A percentile compares a stretch with the other conserved stretches of the same genome.
Evolutionary conservation across 331 rosid genomes (phyloP).

Genomic region (Acacia concinna): DNA sequence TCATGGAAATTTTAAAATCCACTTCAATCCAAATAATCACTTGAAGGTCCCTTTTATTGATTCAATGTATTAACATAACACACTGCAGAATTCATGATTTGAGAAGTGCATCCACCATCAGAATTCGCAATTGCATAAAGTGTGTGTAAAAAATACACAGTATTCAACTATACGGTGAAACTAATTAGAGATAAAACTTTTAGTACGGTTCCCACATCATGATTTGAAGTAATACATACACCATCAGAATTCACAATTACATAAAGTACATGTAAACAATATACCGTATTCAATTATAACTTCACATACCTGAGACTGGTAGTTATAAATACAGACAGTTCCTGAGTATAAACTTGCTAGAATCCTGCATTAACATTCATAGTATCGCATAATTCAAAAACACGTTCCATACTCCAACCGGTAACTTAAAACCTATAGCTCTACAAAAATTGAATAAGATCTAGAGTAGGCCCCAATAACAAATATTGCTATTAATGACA

Average conservation of each 20-base stretch:
- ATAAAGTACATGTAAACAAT: conserved; percentile 8
- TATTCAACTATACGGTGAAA: background rate
- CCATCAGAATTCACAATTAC: conserved; percentile 25
- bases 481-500: conserved; percentile 12
- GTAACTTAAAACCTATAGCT: background rate
- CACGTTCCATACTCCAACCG: background rate
- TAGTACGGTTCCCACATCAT: background rate
- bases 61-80: background rate
- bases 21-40: conserved; percentile 18
- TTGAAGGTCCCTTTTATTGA: conserved; percentile 4
- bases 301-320: conserved; percentile 88
- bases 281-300: conserved; percentile 16
- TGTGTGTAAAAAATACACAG: background rate
- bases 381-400: conserved; percentile 28
- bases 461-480: conserved; percentile 18
- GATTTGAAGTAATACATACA: background rate
- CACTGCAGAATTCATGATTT: background rate
- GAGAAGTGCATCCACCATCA: conserved; percentile 11
- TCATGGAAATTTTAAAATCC: conserved; percentile 7
- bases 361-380: conserved; percentile 64
- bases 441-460: conserved; percentile 9
- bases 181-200: background rate
- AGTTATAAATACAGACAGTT: conserved; percentile 95
- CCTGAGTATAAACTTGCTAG: conserved; percentile 96
- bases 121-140: conserved; percentile 17